Base-by-base conservation (phyloP, 805 yeast species). In the Vanderwaltozyma yarrowii region DNA sequence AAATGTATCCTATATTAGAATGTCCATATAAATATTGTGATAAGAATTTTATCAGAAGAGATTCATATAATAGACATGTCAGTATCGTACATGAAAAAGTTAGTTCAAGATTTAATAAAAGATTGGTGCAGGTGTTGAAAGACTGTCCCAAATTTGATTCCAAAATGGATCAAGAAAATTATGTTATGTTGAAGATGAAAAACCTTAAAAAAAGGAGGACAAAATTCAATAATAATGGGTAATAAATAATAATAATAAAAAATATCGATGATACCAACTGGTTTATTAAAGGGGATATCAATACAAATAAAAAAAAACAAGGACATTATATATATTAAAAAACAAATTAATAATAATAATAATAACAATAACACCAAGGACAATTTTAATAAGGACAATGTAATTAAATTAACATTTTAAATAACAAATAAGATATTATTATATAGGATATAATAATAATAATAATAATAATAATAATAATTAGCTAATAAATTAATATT, bases 11-110 rank as follows among this genome's bases (percentile, higher is more conserved):
- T n/a, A 45, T 53, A n/a, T 41, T 52, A 10, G 31, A 43, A 4
- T 66, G 70, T 40, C 44, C 57, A 0, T 47, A 55, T 32, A 47
- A 51, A 3, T 50, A 50, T 35, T 76, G 82, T 46, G 66, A 64
- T 9, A 72, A 70, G 43, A 49, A 47, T 7, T 75, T 76, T 47
- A 67, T 67, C 43, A 58, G 81, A 35, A 67, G 65, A 37, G 81
- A 76, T 50, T 70, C 79, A 1, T 61, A 69, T 39, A 65, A 62
- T 31, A 63, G 81, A 45, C 83, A 76, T 47, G 62, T 62, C 21
- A 65, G 65, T 35, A 58, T 74, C 41, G 78, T 73, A 12, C 80
- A 75, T 49, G 47, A 57, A 17, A 66, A 67, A 36, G 47, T 48
- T 6, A 47, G 55, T 4, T 64, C 70, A 16, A 45, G 72, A 16